Conservation (phyloP, 2,329 filamentous ascomycete genomes). For the Aspergillus fructus region DNA sequence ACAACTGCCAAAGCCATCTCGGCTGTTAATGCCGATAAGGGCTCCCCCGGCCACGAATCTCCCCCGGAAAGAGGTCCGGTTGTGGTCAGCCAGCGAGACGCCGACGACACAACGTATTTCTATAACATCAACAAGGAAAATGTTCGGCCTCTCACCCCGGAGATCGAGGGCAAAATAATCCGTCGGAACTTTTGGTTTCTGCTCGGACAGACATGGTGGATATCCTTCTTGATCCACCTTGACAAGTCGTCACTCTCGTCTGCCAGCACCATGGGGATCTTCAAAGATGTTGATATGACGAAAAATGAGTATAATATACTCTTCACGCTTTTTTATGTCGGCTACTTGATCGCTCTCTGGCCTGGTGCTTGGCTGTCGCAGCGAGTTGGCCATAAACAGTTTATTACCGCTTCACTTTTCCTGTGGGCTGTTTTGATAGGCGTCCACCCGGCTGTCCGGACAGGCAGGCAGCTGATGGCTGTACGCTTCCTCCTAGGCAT, state of each 20-base stretch:
- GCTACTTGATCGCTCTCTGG: neutral
- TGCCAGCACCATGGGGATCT: neutral
- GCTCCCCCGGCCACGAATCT: too few species aligned
- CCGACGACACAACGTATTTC: neutral
- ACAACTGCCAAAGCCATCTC: too few species aligned
- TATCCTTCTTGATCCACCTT: neutral
- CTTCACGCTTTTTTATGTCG: neutral
- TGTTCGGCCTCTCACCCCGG: neutral
- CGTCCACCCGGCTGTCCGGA: neutral
- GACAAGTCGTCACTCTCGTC: neutral
- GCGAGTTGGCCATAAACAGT: neutral
- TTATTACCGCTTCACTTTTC: neutral
- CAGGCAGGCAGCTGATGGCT: neutral
- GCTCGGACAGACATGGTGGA: neutral
- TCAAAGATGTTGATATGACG: neutral
- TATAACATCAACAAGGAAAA: neutral
- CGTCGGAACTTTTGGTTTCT: neutral
- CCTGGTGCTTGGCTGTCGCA: neutral
- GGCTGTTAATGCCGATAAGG: too few species aligned
- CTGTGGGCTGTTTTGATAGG: neutral
- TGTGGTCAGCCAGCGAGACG: neutral
- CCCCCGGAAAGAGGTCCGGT: too few species aligned
- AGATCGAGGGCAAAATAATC: neutral
- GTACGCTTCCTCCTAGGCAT: neutral
- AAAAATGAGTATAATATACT: neutral